Percentiles rank a stretch among this genome's conserved stretches.
Conservation (phyloP, 2,329 filamentous ascomycete genomes). For the Mycosphaerella sp. region DNA sequence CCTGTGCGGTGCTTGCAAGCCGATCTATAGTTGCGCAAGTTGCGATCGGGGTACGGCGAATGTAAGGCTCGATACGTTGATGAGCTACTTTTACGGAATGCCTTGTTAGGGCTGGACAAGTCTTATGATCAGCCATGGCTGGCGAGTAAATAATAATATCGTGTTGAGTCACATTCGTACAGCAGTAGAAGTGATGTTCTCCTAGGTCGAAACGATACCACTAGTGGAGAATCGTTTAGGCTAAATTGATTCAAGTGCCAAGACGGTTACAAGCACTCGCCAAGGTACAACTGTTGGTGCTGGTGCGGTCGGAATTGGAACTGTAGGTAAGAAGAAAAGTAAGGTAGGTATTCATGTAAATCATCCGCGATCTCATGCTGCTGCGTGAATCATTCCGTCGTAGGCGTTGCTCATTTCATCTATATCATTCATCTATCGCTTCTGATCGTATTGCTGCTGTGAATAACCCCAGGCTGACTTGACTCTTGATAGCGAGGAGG, state of each 20-base stretch:
- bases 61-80: constrained; percentile 62
- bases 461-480: constrained; percentile 16
- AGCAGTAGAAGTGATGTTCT: neutral
- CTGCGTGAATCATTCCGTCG: neutral
- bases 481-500: constrained; percentile 29
- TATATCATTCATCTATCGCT: neutral
- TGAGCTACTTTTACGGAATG: constrained; percentile 66
- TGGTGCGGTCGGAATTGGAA: no score
- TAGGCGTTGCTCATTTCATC: neutral
- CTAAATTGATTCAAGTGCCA: neutral
- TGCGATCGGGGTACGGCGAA: constrained; percentile 78
- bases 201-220: neutral
- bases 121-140: constrained; percentile 42
- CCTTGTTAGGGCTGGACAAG: constrained; percentile 61
- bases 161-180: neutral
- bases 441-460: constrained; percentile 7
- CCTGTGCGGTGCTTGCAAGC: constrained; percentile 67
- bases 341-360: neutral
- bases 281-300: no score
- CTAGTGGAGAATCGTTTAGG: neutral
- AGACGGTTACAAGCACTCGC: neutral
- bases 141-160: neutral
- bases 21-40: constrained; percentile 69
- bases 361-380: constrained; percentile 7
- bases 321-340: no score